Base-by-base conservation (phyloP, 2,329 filamentous ascomycete genomes). In the Nemania diffusa region DNA sequence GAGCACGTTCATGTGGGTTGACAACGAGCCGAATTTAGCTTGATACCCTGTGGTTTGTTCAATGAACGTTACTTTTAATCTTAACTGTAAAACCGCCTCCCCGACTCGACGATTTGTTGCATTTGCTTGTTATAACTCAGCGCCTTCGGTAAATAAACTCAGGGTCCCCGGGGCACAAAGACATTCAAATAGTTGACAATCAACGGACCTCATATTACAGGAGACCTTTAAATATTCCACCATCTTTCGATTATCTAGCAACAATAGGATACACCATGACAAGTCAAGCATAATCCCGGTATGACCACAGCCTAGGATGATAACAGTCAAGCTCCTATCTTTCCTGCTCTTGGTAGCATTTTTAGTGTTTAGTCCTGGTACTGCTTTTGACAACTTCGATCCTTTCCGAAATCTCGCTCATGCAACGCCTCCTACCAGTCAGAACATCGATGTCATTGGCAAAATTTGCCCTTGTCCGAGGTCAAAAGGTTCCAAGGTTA, bases 331-430 rank as follows among this genome's bases (percentile, higher is more conserved):
- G 6, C 9, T 20, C 50, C 37, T 63, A 20, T 57, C 37, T 57
- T 44, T 59, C 26, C 34, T 66, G 29, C 51, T 68, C 34, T 62
- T 55, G 27, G 40, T 57, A 58, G 62, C 53, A 32, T 24, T 58
- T 26, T 37, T 15, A 40, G 2, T 56, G 5, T 13, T 17, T 13
- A 5, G 64, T 26, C 64, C 27, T 27, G 22, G 22, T 22, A 44
- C 32, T 42, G 24, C 56, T 20, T 24, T 55, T 32, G 26, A 52
- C 15, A 34, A 53, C n/a, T 42, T 62, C 32, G 44, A 56, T 11
- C 3, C 22, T 26, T 15, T 51, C 32, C 44, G 11, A 34, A 27
- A 42, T 53, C 24, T 48, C 4, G 40, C 56, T 50, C 22, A 32
- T 11, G 26, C 32, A 55, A 53, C 40, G 17, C 34, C 44, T 51